A percentile compares a stretch with the other conserved stretches of the same genome.
Conservation (phyloP, 169 alveolate species). For the Cryptosporidium sp. region DNA sequence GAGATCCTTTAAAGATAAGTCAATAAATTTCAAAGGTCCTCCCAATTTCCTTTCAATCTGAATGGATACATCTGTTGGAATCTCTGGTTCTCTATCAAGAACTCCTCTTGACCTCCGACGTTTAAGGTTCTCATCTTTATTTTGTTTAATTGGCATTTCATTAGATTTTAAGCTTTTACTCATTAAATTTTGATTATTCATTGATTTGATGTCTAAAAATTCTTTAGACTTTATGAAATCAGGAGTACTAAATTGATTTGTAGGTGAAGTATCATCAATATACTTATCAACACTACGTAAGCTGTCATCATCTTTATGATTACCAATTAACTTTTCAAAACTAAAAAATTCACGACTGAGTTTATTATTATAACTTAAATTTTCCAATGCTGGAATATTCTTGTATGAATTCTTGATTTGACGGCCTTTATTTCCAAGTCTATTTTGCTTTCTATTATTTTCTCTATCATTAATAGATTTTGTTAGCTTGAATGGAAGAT, state of each 20-base stretch:
- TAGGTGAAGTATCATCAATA: background rate
- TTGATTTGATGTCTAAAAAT: background rate
- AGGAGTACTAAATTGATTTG: background rate
- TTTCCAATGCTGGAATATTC: background rate
- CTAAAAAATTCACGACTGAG: background rate
- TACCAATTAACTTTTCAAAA: background rate
- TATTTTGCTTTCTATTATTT: background rate
- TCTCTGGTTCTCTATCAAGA: constrained; percentile 5
- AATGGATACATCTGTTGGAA: constrained; percentile 17
- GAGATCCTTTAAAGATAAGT: background rate
- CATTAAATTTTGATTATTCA: background rate
- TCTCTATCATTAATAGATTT: constrained; percentile 26
- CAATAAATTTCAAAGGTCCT: constrained; percentile 29
- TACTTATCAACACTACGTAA: background rate
- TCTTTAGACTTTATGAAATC: background rate
- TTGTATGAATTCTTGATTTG: background rate
- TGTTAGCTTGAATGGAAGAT: constrained; percentile 9
- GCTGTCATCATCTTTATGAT: background rate
- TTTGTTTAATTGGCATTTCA: background rate
- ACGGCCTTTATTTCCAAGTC: constrained; percentile 1
- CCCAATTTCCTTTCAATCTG: constrained; percentile 29
- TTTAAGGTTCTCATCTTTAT: background rate
- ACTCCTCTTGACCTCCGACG: constrained; percentile 31
- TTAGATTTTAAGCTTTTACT: background rate
- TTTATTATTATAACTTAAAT: background rate